Evolutionary conservation across 2,329 filamentous ascomycete genomes (phyloP).

Genomic region (Blastomyces silverae): DNA sequence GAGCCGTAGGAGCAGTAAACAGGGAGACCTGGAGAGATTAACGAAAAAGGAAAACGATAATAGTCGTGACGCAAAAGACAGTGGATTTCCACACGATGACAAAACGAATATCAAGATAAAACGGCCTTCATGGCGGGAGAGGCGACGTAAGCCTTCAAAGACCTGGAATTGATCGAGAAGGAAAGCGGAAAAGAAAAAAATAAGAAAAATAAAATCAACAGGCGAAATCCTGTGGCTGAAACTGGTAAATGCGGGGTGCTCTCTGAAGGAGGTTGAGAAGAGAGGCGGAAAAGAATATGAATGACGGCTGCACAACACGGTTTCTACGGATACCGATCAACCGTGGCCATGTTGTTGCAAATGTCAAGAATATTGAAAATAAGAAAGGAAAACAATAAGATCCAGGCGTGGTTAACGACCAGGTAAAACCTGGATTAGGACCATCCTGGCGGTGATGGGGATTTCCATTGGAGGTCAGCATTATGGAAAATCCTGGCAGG

Average conservation of each 20-base stretch:
- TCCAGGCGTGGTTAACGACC: not conserved
- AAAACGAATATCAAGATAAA: conserved; percentile 1
- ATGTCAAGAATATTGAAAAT: not conserved
- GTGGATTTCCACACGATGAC: not conserved
- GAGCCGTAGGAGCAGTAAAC: not conserved
- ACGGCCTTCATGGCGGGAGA: not conserved
- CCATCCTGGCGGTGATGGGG: not conserved
- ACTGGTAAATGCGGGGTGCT: not conserved
- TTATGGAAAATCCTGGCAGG: not conserved
- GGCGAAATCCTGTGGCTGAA: conserved; percentile 7
- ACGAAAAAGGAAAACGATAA: not conserved
- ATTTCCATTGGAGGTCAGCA: not conserved
- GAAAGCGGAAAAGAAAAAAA: not conserved
- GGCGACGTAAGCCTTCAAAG: not conserved
- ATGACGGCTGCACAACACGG: conserved; percentile 4
- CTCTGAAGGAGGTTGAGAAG: not conserved
- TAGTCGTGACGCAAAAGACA: conserved; percentile 6
- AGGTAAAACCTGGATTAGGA: not conserved
- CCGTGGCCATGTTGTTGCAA: not conserved
- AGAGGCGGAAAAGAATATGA: not conserved
- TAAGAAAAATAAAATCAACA: not conserved
- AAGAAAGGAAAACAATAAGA: conserved; percentile 1
- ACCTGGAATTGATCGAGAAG: conserved; percentile 1
- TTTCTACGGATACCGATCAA: conserved; percentile 2
- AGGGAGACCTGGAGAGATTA: not conserved